These are phyloP conservation scores for Aspergillus udagawae DNA, from an alignment of 2,329 filamentous ascomycete species.

Conservation along the genomic window DNA sequence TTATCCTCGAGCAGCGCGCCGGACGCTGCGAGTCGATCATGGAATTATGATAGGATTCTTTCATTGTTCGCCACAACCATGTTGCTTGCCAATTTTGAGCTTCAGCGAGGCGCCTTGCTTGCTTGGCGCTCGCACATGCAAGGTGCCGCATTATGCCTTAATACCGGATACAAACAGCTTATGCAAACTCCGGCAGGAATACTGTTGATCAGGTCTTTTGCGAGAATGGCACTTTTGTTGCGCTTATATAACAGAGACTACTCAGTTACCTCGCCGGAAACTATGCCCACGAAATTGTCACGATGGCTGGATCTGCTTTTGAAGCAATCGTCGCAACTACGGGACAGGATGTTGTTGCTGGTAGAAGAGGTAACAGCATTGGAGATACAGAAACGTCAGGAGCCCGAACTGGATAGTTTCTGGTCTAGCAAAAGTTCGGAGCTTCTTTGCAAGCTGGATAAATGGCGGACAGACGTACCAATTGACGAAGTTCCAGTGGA, in stretches of 20 bases:
- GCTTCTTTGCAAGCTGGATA: constrained; percentile 1
- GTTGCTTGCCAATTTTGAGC: constrained; percentile 12
- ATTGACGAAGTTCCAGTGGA: constrained; percentile 7
- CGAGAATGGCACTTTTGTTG: constrained; percentile 13
- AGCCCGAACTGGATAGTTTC: constrained; percentile 2
- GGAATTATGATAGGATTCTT: constrained; percentile 1
- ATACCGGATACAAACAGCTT: constrained; percentile 3
- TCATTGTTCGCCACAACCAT: constrained; percentile 11
- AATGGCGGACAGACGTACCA: constrained; percentile 5
- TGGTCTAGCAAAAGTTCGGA: constrained; percentile 4
- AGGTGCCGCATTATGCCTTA: constrained; percentile 9
- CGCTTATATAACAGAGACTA: constrained; percentile 12
- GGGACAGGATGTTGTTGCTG: constrained; percentile 5
- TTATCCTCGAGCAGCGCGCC: background rate
- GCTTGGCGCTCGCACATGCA: constrained; percentile 12
- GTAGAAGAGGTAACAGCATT: constrained; percentile 10
- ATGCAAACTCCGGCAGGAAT: constrained; percentile 7
- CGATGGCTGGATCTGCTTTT: constrained; percentile 6
- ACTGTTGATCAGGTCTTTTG: constrained; percentile 9
- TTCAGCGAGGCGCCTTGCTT: constrained; percentile 9
- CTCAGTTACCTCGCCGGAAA: constrained; percentile 8
- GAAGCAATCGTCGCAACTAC: constrained; percentile 2
- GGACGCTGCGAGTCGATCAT: background rate
- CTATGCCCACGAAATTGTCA: constrained; percentile 5
- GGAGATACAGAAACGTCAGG: constrained; percentile 10